Percentiles rank a stretch among this genome's conserved stretches.
These are phyloP conservation scores for Corynascus novoguineensis DNA, from an alignment of 495 filamentous ascomycete species.

Conservation along the genomic window DNA sequence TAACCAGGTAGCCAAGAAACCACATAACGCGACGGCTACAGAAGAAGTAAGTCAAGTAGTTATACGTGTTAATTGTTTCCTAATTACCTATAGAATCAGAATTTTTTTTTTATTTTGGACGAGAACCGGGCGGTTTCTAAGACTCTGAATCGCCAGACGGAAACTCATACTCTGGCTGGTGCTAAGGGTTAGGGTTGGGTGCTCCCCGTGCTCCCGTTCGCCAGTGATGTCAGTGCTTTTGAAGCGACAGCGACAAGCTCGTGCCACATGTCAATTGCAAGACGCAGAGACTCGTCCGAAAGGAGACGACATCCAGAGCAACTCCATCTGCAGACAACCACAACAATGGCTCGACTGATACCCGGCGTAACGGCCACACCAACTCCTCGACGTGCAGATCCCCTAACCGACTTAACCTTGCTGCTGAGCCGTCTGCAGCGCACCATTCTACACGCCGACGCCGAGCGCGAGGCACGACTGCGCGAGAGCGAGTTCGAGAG, in stretches of 20 bases:
- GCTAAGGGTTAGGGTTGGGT: conserved; percentile 22
- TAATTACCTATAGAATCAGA: too few species aligned
- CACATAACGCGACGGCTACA: too few species aligned
- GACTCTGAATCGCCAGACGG: too few species aligned
- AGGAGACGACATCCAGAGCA: not conserved
- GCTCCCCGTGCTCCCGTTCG: too few species aligned
- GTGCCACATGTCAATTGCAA: conserved; percentile 17
- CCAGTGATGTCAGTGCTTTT: conserved; percentile 13
- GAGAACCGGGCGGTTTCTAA: too few species aligned
- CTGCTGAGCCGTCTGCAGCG: conserved; percentile 70
- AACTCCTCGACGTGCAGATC: conserved; percentile 17
- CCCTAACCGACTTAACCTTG: conserved; percentile 56
- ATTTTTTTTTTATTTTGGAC: too few species aligned
- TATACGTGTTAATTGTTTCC: too few species aligned
- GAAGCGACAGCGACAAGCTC: not conserved
- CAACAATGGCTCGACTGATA: conserved; percentile 28
- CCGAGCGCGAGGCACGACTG: conserved; percentile 52
- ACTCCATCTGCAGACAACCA: not conserved
- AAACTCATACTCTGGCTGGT: too few species aligned
- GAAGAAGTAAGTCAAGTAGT: not conserved
- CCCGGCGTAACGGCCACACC: conserved; percentile 17
- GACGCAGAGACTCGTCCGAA: conserved; percentile 1
- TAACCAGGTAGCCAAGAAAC: too few species aligned
- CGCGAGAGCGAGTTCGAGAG: conserved; percentile 64
- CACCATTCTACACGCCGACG: conserved; percentile 61